A percentile compares a stretch with the other conserved stretches of the same genome.
These are phyloP conservation scores for Cucumis variabilis DNA, from an alignment of 331 rosid genomes.

Conservation along the genomic window DNA sequence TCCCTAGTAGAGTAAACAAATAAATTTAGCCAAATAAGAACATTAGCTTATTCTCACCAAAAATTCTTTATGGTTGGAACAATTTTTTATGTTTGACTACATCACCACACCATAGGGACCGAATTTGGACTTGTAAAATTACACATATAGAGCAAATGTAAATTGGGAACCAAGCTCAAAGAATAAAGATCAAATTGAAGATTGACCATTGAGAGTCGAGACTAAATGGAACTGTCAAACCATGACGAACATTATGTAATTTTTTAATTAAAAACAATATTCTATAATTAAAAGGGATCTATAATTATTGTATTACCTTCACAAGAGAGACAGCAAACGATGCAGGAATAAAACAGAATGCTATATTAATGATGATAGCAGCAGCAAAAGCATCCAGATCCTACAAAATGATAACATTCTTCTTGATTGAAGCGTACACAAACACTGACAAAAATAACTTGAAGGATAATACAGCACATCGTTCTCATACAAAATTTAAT, in stretches of 20 bases:
- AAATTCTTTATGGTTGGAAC: background rate
- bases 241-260: background rate
- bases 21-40: background rate
- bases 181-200: background rate
- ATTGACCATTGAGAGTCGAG: background rate
- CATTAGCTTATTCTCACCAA: background rate
- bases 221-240: background rate
- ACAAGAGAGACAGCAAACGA: conserved; percentile 95
- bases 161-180: background rate
- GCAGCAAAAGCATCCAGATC: conserved; percentile 99
- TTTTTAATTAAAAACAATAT: no score
- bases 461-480: background rate
- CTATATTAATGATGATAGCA: conserved; percentile 85
- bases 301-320: conserved; percentile 63
- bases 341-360: conserved; percentile 95
- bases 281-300: conserved; percentile 2
- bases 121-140: background rate
- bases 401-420: conserved; percentile 51
- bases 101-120: background rate
- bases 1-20: background rate
- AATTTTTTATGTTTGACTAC: background rate
- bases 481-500: background rate
- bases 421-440: conserved; percentile 22
- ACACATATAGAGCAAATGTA: background rate
- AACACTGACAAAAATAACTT: background rate